Percentiles rank a stretch among this genome's conserved stretches.
These are phyloP conservation scores for Penicillium herquei DNA, from an alignment of 495 filamentous ascomycete genomes.

Conservation along the genomic window DNA sequence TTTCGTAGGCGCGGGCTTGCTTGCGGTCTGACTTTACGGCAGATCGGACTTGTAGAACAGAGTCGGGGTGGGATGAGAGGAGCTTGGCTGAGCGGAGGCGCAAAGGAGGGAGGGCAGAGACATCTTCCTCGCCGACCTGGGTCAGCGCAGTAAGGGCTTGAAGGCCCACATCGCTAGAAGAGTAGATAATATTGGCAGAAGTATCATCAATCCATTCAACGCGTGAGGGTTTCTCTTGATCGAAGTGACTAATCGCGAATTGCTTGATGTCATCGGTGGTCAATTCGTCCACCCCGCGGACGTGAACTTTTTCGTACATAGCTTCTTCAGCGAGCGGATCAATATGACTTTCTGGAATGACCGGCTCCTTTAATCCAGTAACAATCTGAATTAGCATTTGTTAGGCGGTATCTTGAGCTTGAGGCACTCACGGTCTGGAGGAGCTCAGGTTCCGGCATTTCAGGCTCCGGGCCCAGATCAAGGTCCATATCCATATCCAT, in stretches of 20 bases:
- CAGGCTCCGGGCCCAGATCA: slow-evolving; percentile 58
- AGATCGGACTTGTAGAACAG: slow-evolving; percentile 66
- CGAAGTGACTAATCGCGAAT: slow-evolving; percentile 66
- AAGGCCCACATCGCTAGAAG: slow-evolving; percentile 62
- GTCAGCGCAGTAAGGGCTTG: slow-evolving; percentile 69
- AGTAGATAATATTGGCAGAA: slow-evolving; percentile 82
- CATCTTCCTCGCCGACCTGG: slow-evolving; percentile 36
- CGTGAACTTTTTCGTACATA: slow-evolving; percentile 65
- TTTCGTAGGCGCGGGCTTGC: slow-evolving; percentile 66
- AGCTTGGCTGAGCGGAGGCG: slow-evolving; percentile 61
- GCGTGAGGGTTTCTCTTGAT: slow-evolving; percentile 48
- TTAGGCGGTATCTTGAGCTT: not conserved
- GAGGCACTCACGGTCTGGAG: slow-evolving; percentile 34
- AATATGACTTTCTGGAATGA: slow-evolving; percentile 18
- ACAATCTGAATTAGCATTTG: not conserved
- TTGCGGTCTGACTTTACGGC: slow-evolving; percentile 78
- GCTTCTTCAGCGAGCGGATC: slow-evolving; percentile 34
- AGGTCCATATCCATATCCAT: slow-evolving; percentile 59
- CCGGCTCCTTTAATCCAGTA: slow-evolving; percentile 21
- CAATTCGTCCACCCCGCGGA: slow-evolving; percentile 79
- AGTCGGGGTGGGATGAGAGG: slow-evolving; percentile 64
- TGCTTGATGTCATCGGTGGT: slow-evolving; percentile 71
- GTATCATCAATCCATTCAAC: slow-evolving; percentile 96
- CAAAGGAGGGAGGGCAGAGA: slow-evolving; percentile 41
- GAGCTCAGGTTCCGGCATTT: slow-evolving; percentile 45